These are phyloP conservation scores for Leccinum rimulosum DNA, from an alignment of 768 basidiomycete genomes.

Conservation along the genomic window DNA sequence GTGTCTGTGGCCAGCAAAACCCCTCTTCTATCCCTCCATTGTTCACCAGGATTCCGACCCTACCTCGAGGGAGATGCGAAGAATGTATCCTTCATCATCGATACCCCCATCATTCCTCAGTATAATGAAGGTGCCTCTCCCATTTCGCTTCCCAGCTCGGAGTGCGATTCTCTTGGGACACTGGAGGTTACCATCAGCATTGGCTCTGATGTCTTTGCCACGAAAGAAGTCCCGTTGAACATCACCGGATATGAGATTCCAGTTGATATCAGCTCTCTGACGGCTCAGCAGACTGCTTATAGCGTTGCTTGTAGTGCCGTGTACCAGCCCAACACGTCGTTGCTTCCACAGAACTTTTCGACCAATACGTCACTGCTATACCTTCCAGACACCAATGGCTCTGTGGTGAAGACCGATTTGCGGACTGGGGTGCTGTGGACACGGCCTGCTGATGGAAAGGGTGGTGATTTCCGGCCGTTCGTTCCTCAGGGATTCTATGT, in stretches of 20 bases:
- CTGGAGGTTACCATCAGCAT: conserved; percentile 33
- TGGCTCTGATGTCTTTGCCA: conserved; percentile 19
- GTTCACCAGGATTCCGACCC: conserved; percentile 45
- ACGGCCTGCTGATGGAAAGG: conserved; percentile 29
- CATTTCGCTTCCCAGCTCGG: conserved; percentile 21
- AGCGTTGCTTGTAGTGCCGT: conserved; percentile 36
- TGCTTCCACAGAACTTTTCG: conserved; percentile 29
- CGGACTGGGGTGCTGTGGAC: conserved; percentile 44
- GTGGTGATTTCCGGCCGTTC: conserved; percentile 35
- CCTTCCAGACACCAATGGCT: conserved; percentile 35
- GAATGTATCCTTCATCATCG: conserved; percentile 32
- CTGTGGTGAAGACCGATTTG: conserved; percentile 49
- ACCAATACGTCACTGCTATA: conserved; percentile 37
- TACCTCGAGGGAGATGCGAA: conserved; percentile 43
- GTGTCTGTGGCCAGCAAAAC: conserved; percentile 31
- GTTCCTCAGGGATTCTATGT: conserved; percentile 79
- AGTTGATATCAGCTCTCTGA: conserved; percentile 31
- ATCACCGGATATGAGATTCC: conserved; percentile 34
- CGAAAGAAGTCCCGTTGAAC: conserved; percentile 37
- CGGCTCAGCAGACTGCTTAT: conserved; percentile 30
- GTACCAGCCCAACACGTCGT: conserved; percentile 14
- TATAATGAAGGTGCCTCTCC: conserved; percentile 35
- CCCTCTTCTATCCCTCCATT: conserved; percentile 46
- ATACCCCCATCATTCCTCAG: conserved; percentile 33
- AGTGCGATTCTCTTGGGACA: conserved; percentile 6